Conservation (phyloP, 2,329 filamentous ascomycete species). For the Beauveria caledonica region DNA sequence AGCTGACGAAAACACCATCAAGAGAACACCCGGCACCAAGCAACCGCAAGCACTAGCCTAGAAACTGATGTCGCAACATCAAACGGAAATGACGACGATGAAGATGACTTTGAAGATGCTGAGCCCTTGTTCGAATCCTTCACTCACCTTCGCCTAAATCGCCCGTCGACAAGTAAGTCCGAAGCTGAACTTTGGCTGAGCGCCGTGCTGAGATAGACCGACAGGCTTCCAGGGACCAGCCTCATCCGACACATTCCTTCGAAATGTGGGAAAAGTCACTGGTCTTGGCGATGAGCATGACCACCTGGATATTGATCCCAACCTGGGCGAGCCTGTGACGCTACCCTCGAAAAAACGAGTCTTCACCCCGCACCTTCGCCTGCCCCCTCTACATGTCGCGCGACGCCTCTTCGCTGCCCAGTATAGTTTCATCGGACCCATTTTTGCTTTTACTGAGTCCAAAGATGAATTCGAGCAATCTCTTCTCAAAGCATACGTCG, state of each 20-base stretch:
- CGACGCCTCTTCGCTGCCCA: conserved; percentile 42
- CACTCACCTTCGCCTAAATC: conserved; percentile 26
- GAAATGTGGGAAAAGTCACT: conserved; percentile 27
- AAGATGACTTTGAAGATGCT: conserved; percentile 24
- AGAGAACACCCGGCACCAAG: not conserved
- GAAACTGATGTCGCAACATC: not conserved
- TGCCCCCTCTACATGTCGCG: conserved; percentile 43
- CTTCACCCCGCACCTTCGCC: conserved; percentile 21
- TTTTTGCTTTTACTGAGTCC: conserved; percentile 44
- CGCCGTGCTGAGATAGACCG: not conserved
- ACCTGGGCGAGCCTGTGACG: conserved; percentile 27
- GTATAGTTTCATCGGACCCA: conserved; percentile 48
- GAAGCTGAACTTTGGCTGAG: not conserved
- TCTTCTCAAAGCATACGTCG: conserved; percentile 35
- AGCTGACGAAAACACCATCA: not conserved
- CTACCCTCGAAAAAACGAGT: conserved; percentile 24
- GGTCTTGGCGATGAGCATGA: conserved; percentile 25
- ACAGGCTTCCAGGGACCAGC: conserved; percentile 29
- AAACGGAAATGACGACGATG: conserved; percentile 19
- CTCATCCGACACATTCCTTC: conserved; percentile 30
- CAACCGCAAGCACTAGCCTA: not conserved
- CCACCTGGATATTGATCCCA: conserved; percentile 23
- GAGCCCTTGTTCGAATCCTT: conserved; percentile 27
- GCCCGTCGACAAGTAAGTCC: conserved; percentile 21
- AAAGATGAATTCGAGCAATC: conserved; percentile 35